Percentiles rank a stretch among this genome's conserved stretches.
These are phyloP conservation scores for Neurospora sp. DNA, from an alignment of 495 filamentous ascomycete genomes.

Conservation along the genomic window DNA sequence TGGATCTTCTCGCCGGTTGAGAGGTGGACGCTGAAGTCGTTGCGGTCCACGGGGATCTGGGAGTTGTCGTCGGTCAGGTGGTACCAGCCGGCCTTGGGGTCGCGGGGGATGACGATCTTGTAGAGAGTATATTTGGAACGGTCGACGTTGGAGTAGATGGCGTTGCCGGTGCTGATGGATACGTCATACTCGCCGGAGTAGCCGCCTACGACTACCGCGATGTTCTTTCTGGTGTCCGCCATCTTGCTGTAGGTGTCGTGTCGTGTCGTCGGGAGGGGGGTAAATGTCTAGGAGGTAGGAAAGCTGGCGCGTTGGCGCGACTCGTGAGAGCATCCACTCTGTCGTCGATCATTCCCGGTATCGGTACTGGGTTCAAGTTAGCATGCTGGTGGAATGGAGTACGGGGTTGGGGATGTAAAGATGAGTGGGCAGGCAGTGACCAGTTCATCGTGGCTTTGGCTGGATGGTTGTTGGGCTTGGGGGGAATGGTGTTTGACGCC, in stretches of 20 bases:
- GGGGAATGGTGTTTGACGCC: not conserved
- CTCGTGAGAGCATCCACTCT: not conserved
- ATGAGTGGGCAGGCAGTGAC: not conserved
- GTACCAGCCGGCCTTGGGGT: not conserved
- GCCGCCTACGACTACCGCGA: not conserved
- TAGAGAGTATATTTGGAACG: not conserved
- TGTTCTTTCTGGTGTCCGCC: not conserved
- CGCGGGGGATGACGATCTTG: not conserved
- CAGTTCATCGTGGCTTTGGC: not conserved
- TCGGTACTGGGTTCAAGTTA: not conserved
- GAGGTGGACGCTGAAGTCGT: not conserved
- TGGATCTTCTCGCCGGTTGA: not conserved
- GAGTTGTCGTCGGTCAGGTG: not conserved
- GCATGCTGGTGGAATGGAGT: not conserved
- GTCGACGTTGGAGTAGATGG: not conserved
- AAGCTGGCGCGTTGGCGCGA: not conserved
- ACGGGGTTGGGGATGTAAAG: not conserved
- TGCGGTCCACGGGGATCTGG: not conserved
- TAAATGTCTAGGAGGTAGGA: not conserved
- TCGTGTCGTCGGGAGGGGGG: not conserved
- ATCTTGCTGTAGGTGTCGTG: not conserved
- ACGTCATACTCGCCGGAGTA: not conserved
- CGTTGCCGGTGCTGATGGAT: not conserved
- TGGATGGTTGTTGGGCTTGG: not conserved
- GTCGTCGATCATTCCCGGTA: not conserved